Base-by-base conservation (phyloP, 2,329 filamentous ascomycete genomes). In the Chrysosporium queenslandicum region DNA sequence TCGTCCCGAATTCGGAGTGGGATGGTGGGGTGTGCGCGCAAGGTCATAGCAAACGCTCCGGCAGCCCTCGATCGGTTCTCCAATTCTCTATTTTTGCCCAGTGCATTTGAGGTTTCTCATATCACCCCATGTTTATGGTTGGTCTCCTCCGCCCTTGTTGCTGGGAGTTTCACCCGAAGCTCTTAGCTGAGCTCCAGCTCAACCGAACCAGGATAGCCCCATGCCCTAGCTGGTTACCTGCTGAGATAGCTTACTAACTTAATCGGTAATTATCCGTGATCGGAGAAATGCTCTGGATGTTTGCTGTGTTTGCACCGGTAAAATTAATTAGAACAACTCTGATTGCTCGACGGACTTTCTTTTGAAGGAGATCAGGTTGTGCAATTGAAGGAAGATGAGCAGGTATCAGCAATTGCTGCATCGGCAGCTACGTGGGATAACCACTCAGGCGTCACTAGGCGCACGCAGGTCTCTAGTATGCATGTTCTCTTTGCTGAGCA, bases 271-370 rank as follows among this genome's bases (percentile, higher is more conserved):
- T n/a, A n/a, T 16, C 39, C 42, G 42, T 25, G n/a, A 45, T 45
- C 42, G 42, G 42, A 45, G 42, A 4, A 30, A 32, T 2, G 12
- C 34, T n/a, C 14, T n/a, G 12, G 4, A 4, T 53, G 53, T 55
- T 55, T 55, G 50, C 18, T 14, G 1, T 37, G 50, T 55, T 55
- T 55, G 54, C 54, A 55, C 16, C 14, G 21, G 14, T 29, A 45
- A 46, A 43, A 49, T 32, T 30, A 51, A 51, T 36, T 43, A 45
- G 9, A 8, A 27, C 29, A 9, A 18, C 29, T 14, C 49, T 51
- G 49, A 50, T 52, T 52, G 50, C 39, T 45, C 8, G 48, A 51
- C 3, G 29, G 12, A 16, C 29, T 23, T 23, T 30, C 29, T 20
- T 11, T 18, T 29, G 27, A 9, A 20, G 9, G 4, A 3, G 25